Evolutionary conservation across 140 eudicot species (phyloP), one percentile per base, ranked within the genome.

Genomic region (Anethum foeniculum): DNA sequence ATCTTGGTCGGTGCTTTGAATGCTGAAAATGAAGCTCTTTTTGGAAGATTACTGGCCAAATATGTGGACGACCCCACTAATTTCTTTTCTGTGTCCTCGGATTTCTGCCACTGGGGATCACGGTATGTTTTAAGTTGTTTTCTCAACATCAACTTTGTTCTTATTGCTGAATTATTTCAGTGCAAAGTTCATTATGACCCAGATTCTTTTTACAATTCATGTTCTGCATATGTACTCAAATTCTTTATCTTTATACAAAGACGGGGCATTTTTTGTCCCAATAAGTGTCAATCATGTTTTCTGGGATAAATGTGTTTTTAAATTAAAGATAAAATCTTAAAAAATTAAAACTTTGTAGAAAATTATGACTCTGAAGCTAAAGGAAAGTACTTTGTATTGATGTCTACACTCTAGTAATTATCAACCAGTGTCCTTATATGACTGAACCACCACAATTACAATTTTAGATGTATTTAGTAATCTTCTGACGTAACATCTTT

Each of bases 41-140:
- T 86, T 87, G 99, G 99, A 60, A 81, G 74, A 19, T 83, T 95
- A 87, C 82, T 95, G 65, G 93, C 98, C 51, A 95, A 93, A 80
- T 95, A 95, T 86, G 87, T 95, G 67, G 99, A 95, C 54, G 97
- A 95, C 73, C 93, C 97, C 4, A 81, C 81, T 76, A 92, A 95
- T 86, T 95, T 95, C 88, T 95, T 95, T 84, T 92, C 97, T 3
- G 96, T 95, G 46, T 95, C 99, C 28, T 95, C 99, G 0, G 99
- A 95, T 83, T 95, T 95, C 86, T 95, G 99, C 82, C 97, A 95
- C 51, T 95, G 99, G 97, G 99, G 99, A 32, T 84, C 97, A 41
- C 89, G 99, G 99, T 92, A 88, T 78, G 90, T 85, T 74, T 43
- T 72, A 14, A 60, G 75, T 12, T 81, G 34, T 69, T 44, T 8